Evolutionary conservation across 768 basidiomycete genomes (phyloP).

Genomic region (Tulasnella sp.): DNA sequence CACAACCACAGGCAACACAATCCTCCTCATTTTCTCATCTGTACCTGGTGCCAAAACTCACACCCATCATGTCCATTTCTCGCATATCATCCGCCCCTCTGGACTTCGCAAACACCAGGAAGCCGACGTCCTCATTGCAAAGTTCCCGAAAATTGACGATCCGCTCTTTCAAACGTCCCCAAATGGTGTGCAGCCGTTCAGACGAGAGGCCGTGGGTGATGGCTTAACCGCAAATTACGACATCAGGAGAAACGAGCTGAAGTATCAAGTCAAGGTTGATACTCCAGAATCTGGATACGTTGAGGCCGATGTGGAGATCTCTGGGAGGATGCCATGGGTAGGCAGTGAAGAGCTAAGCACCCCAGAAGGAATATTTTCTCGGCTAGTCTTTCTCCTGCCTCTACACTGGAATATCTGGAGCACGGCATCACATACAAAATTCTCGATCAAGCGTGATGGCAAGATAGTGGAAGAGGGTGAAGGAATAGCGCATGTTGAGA

Average conservation of each 20-base stretch:
- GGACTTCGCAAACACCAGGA: neutral
- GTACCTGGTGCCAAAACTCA: neutral
- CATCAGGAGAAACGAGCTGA: neutral
- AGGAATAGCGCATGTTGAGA: slow-evolving; percentile 1
- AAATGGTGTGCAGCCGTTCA: neutral
- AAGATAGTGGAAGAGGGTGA: neutral
- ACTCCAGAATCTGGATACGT: neutral
- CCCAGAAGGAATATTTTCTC: neutral
- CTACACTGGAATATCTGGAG: neutral
- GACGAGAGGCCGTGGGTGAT: neutral
- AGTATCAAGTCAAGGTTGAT: neutral
- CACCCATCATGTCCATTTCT: neutral
- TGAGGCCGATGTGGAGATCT: neutral
- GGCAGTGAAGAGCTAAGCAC: neutral
- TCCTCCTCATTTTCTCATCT: neutral
- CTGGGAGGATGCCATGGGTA: neutral
- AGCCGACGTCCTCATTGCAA: neutral
- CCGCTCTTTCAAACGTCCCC: neutral
- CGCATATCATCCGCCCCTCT: neutral
- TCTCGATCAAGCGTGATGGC: neutral
- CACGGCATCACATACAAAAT: neutral
- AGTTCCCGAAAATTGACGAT: neutral
- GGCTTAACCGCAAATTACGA: neutral
- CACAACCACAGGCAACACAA: neutral
- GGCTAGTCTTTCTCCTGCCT: neutral